Evolutionary conservation across 345 rosid genomes (phyloP), one percentile per base, ranked within the genome.

Genomic region (Zanthoxylum bungeanum): DNA sequence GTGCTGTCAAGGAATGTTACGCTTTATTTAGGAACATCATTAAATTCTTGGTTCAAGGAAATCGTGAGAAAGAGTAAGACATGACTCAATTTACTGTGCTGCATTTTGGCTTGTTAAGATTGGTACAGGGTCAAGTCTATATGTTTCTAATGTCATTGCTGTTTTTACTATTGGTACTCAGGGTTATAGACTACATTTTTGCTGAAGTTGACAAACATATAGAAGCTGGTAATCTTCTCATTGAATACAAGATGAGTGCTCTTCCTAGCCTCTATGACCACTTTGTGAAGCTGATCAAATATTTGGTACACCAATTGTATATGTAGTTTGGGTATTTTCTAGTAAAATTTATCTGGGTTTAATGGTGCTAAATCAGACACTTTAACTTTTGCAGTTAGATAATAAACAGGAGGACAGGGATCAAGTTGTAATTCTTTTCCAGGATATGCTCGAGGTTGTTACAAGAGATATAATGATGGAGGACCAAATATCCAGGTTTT

Each of bases 361-460:
- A 52, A 25, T 34, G 3, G 21, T 64, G 63, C 71, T 83, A 40
- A 69, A 42, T 24, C 30, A 68, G 50, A 42, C 16, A 49, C 28
- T 66, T 65, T 70, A 22, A 58, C 50, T 67, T 74, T 61, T 81
- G 74, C 81, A 96, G 99, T 68, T 86, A 47, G 87, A 79, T 16
- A 96, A 96, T 80, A 89, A 88, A 34, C 81, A 0, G 47, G 95
- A 87, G 3, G 95, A 96, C 69, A 82, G 87, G 84, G 94, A 91
- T 88, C 85, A 83, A 66, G 90, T 96, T 73, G 98, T 96, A 67
- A 89, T 96, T 73, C 87, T 90, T 70, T 96, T 96, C 82, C 99
- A 91, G 86, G 97, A 96, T 80, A 96, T 96, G 99, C 86, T 85
- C 83, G 99, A 96, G 84, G 97, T 88, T 78, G 97, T 88, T 60